Conservation (phyloP, 1,284 basidiomycete genomes). For the Sphaerobolus stellatus region DNA sequence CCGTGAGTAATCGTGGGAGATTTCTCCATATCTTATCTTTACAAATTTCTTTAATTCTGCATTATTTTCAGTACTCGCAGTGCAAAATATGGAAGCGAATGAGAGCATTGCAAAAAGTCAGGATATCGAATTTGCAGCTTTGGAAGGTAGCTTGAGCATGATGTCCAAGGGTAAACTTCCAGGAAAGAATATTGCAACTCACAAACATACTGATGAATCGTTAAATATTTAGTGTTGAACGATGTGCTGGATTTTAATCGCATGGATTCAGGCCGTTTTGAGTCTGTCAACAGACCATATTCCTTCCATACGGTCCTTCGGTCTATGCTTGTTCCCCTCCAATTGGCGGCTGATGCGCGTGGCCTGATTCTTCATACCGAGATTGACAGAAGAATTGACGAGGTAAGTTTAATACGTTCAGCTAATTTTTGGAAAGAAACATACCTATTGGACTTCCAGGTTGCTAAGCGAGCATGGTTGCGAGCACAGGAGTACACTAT, state of each 20-base stretch:
- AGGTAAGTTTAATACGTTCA: conserved; percentile 37
- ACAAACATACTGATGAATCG: neutral
- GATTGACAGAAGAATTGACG: conserved; percentile 75
- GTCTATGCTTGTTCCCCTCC: conserved; percentile 75
- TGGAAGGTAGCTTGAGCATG: conserved; percentile 82
- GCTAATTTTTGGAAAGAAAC: conserved; percentile 1
- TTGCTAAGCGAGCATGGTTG: conserved; percentile 55
- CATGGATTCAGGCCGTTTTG: conserved; percentile 80
- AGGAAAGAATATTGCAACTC: neutral
- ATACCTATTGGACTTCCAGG: conserved; percentile 29
- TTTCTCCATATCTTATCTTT: neutral
- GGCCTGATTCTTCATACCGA: conserved; percentile 67
- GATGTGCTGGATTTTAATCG: conserved; percentile 82
- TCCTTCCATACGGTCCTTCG: conserved; percentile 82
- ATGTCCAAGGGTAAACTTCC: conserved; percentile 74
- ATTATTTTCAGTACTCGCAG: conserved; percentile 61
- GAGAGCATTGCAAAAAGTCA: conserved; percentile 62
- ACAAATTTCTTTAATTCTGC: too few species aligned
- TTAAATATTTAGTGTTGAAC: conserved; percentile 62
- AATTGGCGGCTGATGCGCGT: conserved; percentile 71
- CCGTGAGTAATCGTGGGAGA: conserved; percentile 43
- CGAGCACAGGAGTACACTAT: conserved; percentile 53
- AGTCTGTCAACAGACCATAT: conserved; percentile 74
- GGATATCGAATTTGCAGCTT: conserved; percentile 77
- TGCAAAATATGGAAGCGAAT: conserved; percentile 85